Base-by-base conservation (phyloP, 345 rosid genomes). In the Aquilaria sinensis region DNA sequence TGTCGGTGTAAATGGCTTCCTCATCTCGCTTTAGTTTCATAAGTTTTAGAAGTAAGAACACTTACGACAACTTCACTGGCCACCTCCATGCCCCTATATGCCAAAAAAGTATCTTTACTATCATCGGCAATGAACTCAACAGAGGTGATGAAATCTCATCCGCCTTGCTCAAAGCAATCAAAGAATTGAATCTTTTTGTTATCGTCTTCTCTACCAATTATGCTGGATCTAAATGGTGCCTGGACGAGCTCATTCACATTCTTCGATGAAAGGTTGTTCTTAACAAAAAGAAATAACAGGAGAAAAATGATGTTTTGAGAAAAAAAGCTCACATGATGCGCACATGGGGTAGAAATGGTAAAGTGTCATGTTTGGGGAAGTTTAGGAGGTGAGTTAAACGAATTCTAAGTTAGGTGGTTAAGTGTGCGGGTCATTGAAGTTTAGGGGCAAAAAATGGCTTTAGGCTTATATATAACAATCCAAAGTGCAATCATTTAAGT, bases 241-340 rank as follows among this genome's bases (percentile, higher is more conserved):
- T 66, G 29, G 70, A 74, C 49, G 77, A 74, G 66, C 68, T 74
- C 14, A 49, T 70, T 34, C 48, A 69, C 6, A 70, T 74, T 71
- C 63, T 71, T 30, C 51, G 67, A 37, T 59, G 65, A 51, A 75
- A 57, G 47, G 62, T 3, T 23, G 48, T 63, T 13, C 67, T 69
- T 53, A 23, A 23, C 23, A 23, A 23, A 23, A 23, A 23, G 23
- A 23, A 23, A 23, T 23, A 23, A 23, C 23, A 23, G 23, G 23
- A 23, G 23, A 23, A 23, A 23, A 23, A 0, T 23, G 23, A 23
- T 23, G 23, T 23, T 23, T 23, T 23, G 23, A 23, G 23, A 23
- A 23, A 23, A 23, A 23, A 23, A 23, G 23, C 23, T 23, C 23
- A 23, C 1, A 23, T 23, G 23, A 23, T 23, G 23, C 23, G 23